A percentile compares a stretch with the other conserved stretches of the same genome.
Evolutionary conservation across 345 rosid species (phyloP).

Genomic region (Eucalyptus virginea): DNA sequence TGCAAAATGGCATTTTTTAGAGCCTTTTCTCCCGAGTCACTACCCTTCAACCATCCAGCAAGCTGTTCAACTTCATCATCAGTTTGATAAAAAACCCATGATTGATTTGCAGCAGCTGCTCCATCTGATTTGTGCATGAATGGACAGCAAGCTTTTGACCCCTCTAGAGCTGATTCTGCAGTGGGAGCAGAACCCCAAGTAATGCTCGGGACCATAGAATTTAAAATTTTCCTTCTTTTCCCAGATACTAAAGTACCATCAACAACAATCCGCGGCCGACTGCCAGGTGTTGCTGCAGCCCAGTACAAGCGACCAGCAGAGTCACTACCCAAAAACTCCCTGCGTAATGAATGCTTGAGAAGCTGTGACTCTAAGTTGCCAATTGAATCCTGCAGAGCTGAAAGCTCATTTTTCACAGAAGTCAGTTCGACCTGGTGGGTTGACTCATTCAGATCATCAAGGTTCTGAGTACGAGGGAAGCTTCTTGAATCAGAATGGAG

Average conservation of each 20-base stretch:
- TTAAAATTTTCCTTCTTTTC: slow-evolving; percentile 7
- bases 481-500: not conserved
- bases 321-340: slow-evolving; percentile 86
- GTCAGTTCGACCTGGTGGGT: slow-evolving; percentile 41
- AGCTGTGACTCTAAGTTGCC: slow-evolving; percentile 48
- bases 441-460: slow-evolving; percentile 34
- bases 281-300: slow-evolving; percentile 48
- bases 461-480: not conserved
- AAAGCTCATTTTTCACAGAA: slow-evolving; percentile 39
- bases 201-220: not conserved
- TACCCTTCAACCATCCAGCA: slow-evolving; percentile 55
- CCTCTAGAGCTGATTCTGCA: slow-evolving; percentile 12
- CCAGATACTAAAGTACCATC: slow-evolving; percentile 56
- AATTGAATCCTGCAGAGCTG: slow-evolving; percentile 47
- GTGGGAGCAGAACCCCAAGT: slow-evolving; percentile 2
- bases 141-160: slow-evolving; percentile 50
- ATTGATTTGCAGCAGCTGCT: slow-evolving; percentile 15
- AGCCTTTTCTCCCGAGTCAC: slow-evolving; percentile 56
- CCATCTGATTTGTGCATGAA: slow-evolving; percentile 25
- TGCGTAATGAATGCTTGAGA: slow-evolving; percentile 47
- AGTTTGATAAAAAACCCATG: slow-evolving; percentile 62
- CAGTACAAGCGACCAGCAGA: slow-evolving; percentile 74
- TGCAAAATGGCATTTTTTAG: slow-evolving; percentile 60
- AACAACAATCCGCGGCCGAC: slow-evolving; percentile 46
- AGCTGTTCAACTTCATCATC: slow-evolving; percentile 67